Evolutionary conservation across 345 rosid genomes (phyloP), one percentile per base, ranked within the genome.

Genomic region (Citrus trifoliata): DNA sequence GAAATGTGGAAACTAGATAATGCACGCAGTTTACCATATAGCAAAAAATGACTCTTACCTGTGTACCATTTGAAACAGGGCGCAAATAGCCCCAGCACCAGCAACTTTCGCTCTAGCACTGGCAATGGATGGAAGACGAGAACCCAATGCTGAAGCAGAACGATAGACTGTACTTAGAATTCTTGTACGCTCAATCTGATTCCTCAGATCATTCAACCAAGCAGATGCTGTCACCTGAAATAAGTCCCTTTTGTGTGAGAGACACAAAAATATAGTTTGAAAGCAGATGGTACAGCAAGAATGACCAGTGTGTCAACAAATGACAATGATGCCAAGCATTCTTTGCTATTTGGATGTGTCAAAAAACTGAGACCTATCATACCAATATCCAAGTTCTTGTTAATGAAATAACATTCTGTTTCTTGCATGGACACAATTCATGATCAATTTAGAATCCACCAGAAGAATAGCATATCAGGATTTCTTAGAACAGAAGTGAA

Each of bases 71-170:
- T 67, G 98, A 95, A 76, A 93, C 98, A 24, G 98, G 97, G 58
- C 96, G 96, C 61, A 92, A 79, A 95, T 91, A 63, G 97, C 98
- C 48, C 98, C 97, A 67, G 99, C 98, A 14, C 99, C 98, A 81
- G 95, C 98, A 82, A 95, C 99, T 82, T 90, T 95, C 9, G 97
- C 98, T 87, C 80, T 93, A 72, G 98, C 98, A 80, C 84, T 88
- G 22, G 99, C 97, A 12, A 95, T 93, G 12, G 97, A 93, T 58
- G 98, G 98, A 83, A 95, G 97, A n/a, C 84, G 94, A 28, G 99
- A 95, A 70, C 99, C 93, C 77, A 93, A 78, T 5, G 98, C 97
- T 0, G 95, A 90, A 22, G 98, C 98, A 65, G 98, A 95, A 30
- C 98, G 96, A 87, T 95, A 95, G 76, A 93, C 95, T 22, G 96